Evolutionary conservation across 176 grass and related monocot species (phyloP).

Genomic region (Eremochloa ophiuroides): DNA sequence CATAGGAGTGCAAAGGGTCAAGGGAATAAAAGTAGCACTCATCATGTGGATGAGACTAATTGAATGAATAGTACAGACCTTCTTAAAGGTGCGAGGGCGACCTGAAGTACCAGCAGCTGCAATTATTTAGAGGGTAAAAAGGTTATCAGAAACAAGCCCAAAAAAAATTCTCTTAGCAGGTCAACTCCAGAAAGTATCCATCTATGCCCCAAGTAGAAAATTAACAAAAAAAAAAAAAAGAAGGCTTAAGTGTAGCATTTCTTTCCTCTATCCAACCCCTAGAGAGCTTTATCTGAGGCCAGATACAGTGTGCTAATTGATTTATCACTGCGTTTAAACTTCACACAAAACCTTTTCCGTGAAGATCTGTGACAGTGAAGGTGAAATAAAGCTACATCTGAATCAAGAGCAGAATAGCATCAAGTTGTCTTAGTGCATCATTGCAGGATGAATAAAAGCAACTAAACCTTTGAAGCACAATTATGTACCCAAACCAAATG

Average conservation of each 20-base stretch:
- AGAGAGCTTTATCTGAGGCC: constrained; percentile 24
- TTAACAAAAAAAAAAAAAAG: not conserved
- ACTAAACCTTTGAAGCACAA: not conserved
- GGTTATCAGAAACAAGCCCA: not conserved
- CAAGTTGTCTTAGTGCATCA: not conserved
- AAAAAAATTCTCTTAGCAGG: not conserved
- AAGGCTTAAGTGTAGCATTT: constrained; percentile 20
- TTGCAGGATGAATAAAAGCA: not conserved
- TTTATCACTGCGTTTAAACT: constrained; percentile 81
- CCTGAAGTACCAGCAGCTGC: constrained; percentile 81
- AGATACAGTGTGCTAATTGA: constrained; percentile 26
- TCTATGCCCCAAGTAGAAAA: not conserved
- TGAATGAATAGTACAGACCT: constrained; percentile 33
- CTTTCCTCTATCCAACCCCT: not conserved
- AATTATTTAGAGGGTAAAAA: constrained; percentile 36
- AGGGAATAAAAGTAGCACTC: not conserved
- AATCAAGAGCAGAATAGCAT: not conserved
- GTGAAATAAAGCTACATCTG: not conserved
- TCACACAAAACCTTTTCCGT: constrained; percentile 39
- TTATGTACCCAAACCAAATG: not conserved
- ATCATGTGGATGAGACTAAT: not conserved
- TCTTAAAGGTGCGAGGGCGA: constrained; percentile 77
- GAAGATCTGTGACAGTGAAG: constrained; percentile 64
- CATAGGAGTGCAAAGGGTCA: not conserved
- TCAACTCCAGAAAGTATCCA: not conserved